Conservation (phyloP, 495 filamentous ascomycete genomes). For the Eremomyces bilateralis region DNA sequence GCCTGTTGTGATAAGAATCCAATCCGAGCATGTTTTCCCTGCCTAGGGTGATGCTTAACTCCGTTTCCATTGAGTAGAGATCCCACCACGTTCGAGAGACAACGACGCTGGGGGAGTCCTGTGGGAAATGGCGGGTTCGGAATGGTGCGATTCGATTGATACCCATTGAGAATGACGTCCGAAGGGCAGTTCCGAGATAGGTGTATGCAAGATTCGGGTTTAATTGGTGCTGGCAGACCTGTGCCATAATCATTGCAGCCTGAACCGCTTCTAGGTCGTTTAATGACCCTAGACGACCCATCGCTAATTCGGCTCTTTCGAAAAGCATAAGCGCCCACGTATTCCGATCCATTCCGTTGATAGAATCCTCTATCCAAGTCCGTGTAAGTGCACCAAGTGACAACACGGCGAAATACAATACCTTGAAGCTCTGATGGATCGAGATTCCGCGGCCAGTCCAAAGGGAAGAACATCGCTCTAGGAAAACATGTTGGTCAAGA, state of each 20-base stretch:
- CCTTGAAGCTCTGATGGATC: neutral
- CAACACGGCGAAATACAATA: conserved; percentile 2
- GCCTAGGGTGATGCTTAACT: conserved; percentile 1
- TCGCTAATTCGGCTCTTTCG: conserved; percentile 1
- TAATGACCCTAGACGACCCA: neutral
- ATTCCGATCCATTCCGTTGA: conserved; percentile 3
- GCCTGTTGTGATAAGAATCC: conserved; percentile 2
- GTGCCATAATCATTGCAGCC: conserved; percentile 1
- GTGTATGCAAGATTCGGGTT: conserved; percentile 3
- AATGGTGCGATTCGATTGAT: neutral
- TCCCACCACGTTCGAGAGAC: conserved; percentile 2
- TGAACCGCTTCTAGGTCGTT: conserved; percentile 3
- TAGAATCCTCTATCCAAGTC: conserved; percentile 1
- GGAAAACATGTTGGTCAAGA: neutral
- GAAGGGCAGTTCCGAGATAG: conserved; percentile 1
- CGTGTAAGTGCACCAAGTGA: conserved; percentile 3
- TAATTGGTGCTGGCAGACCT: conserved; percentile 2
- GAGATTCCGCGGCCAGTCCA: neutral
- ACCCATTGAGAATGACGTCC: conserved; percentile 1
- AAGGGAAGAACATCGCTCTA: conserved; percentile 1
- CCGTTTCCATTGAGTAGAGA: conserved; percentile 2
- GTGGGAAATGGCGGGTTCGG: neutral
- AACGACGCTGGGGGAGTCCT: neutral
- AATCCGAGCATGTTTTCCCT: conserved; percentile 1
- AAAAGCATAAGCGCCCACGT: conserved; percentile 2